Conservation (phyloP, 2,329 filamentous ascomycete species). For the Zasmidium citrigriseum region DNA sequence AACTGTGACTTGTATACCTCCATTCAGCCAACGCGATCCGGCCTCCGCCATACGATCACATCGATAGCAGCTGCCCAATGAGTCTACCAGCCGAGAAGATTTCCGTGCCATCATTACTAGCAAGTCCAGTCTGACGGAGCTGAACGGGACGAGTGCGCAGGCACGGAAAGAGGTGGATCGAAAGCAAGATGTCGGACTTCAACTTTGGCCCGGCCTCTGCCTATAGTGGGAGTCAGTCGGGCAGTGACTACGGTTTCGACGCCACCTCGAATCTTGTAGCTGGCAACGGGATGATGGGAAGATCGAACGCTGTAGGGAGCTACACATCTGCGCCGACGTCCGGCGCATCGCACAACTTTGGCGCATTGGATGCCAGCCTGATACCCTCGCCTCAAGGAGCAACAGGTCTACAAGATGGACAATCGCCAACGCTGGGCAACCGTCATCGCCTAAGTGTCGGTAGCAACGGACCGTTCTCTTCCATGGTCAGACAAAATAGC, state of each 20-base stretch:
- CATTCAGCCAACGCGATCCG: not conserved
- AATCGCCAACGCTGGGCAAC: constrained; percentile 22
- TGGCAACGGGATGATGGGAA: constrained; percentile 5
- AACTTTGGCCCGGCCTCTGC: constrained; percentile 25
- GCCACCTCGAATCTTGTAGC: constrained; percentile 26
- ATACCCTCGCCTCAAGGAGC: constrained; percentile 17
- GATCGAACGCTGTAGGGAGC: constrained; percentile 3
- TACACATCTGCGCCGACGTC: constrained; percentile 18
- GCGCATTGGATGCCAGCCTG: constrained; percentile 19
- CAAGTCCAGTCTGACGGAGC: not conserved
- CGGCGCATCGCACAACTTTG: constrained; percentile 12
- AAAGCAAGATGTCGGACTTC: constrained; percentile 10
- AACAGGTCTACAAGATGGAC: constrained; percentile 16
- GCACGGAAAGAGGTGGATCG: not conserved
- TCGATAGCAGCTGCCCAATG: constrained; percentile 2
- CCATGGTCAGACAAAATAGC: constrained; percentile 26
- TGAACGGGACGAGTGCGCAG: not conserved
- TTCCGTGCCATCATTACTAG: not conserved
- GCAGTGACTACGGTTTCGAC: constrained; percentile 32
- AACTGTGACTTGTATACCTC: not conserved
- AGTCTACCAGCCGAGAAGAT: not conserved
- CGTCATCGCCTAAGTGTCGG: constrained; percentile 33
- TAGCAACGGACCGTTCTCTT: constrained; percentile 27
- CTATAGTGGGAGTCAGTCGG: constrained; percentile 29
- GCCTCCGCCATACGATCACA: not conserved